Percentiles rank a stretch among this genome's conserved stretches.
Conservation (phyloP, 2,329 filamentous ascomycete genomes). For the Penicillium nordicum region DNA sequence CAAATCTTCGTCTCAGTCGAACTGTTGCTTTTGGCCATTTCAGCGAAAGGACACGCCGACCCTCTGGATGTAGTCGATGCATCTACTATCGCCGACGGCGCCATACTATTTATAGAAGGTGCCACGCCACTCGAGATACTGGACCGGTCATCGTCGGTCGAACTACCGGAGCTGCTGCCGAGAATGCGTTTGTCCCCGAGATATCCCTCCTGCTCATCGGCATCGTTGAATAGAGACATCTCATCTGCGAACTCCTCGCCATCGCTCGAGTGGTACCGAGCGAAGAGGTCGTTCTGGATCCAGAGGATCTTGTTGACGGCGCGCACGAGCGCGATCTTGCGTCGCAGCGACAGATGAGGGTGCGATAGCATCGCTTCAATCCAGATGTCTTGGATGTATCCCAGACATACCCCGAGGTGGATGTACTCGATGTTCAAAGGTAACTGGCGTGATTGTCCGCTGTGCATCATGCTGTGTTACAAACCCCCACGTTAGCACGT, state of each 20-base stretch:
- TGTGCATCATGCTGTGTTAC: constrained; percentile 66
- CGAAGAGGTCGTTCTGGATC: constrained; percentile 84
- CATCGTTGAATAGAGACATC: constrained; percentile 41
- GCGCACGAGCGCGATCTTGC: constrained; percentile 70
- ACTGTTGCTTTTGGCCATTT: constrained; percentile 19
- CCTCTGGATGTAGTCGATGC: background rate
- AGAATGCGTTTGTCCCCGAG: constrained; percentile 60
- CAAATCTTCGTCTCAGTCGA: constrained; percentile 33
- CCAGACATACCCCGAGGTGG: constrained; percentile 69
- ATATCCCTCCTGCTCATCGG: constrained; percentile 60
- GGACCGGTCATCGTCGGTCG: constrained; percentile 30
- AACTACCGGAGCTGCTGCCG: constrained; percentile 29
- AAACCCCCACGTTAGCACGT: background rate
- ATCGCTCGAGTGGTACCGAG: constrained; percentile 74
- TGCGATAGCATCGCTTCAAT: constrained; percentile 72
- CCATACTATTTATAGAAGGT: constrained; percentile 18
- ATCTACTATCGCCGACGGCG: constrained; percentile 6
- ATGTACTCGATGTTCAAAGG: constrained; percentile 77
- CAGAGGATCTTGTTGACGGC: constrained; percentile 78
- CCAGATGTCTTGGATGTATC: constrained; percentile 74
- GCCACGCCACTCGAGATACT: constrained; percentile 26
- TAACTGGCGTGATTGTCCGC: constrained; percentile 68
- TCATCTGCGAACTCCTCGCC: constrained; percentile 57
- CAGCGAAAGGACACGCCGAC: constrained; percentile 32
- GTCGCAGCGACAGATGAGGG: constrained; percentile 61